Percentiles rank a stretch among this genome's conserved stretches.
These are phyloP conservation scores for Roridomyces roridus DNA, from an alignment of 768 basidiomycete genomes.

Conservation along the genomic window DNA sequence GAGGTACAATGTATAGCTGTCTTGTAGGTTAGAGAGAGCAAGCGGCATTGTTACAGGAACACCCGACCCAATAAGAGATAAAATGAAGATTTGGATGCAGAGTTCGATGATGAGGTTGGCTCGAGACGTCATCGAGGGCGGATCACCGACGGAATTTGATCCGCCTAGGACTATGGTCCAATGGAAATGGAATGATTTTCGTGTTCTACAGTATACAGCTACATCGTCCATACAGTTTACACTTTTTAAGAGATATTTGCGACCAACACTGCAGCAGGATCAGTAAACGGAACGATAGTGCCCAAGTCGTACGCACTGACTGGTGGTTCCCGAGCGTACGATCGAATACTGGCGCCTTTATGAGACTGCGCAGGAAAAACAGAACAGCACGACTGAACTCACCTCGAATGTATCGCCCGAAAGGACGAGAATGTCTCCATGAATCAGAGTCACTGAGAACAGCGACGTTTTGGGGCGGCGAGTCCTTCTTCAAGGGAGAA, in stretches of 20 bases:
- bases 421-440: conserved; percentile 49
- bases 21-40: too few relatives aligned
- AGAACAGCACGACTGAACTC: conserved; percentile 17
- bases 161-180: neutral
- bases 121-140: neutral
- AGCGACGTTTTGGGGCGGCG: conserved; percentile 15
- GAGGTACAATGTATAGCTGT: conserved; percentile 7
- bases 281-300: neutral
- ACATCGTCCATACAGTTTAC: too few relatives aligned
- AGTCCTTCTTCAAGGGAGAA: neutral
- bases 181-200: too few relatives aligned
- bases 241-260: too few relatives aligned
- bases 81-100: conserved; percentile 8
- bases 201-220: too few relatives aligned
- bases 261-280: neutral
- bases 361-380: neutral
- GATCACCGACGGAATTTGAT: neutral
- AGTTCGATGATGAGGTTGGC: conserved; percentile 1
- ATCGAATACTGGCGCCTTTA: conserved; percentile 44
- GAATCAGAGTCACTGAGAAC: conserved; percentile 45
- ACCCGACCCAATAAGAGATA: conserved; percentile 11
- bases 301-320: conserved; percentile 40
- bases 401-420: conserved; percentile 51
- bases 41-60: neutral
- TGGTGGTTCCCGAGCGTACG: conserved; percentile 49